These are phyloP conservation scores for Boletus reticulatus DNA, from an alignment of 768 basidiomycete species.

Conservation along the genomic window DNA sequence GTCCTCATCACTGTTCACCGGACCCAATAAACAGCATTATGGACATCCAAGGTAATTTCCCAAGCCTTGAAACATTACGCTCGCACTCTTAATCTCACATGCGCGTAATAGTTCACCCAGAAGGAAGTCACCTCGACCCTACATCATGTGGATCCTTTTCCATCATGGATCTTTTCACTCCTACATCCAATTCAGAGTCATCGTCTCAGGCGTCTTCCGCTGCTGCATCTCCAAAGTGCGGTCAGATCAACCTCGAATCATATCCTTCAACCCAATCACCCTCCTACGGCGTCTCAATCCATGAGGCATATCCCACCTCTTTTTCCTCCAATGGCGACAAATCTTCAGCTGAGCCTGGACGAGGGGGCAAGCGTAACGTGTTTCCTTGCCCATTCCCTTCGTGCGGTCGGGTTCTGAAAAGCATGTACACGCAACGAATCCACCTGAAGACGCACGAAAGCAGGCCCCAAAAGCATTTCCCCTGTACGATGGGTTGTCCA, in stretches of 20 bases:
- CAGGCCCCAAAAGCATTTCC: neutral
- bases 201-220: neutral
- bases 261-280: neutral
- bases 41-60: neutral
- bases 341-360: neutral
- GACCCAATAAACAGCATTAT: neutral
- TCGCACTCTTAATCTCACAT: neutral
- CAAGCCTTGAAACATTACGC: no score
- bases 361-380: neutral
- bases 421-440: neutral
- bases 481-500: neutral
- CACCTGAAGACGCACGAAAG: neutral
- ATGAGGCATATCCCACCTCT: neutral
- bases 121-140: neutral
- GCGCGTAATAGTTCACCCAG: neutral
- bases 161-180: neutral
- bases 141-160: neutral
- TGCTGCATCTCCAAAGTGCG: neutral
- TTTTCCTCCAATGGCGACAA: neutral
- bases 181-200: neutral
- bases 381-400: neutral
- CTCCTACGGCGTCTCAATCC: neutral
- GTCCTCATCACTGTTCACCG: neutral
- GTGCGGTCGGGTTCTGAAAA: neutral
- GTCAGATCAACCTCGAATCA: neutral